Conservation (phyloP, 1,284 basidiomycete genomes). For the Papiliotrema nemorosa region DNA sequence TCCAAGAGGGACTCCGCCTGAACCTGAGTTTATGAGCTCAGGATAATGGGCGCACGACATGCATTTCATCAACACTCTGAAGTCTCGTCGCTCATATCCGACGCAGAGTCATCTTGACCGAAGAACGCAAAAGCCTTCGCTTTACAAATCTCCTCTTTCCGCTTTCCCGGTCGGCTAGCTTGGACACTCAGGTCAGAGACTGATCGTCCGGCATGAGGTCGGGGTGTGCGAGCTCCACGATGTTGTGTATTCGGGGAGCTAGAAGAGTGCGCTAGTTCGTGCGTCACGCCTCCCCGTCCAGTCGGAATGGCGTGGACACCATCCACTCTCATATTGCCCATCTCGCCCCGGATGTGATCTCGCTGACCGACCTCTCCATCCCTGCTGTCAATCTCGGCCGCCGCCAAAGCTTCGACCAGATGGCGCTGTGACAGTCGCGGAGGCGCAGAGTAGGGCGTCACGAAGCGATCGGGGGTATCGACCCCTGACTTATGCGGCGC, state of each 20-base stretch:
- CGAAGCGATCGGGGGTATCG: slow-evolving; percentile 71
- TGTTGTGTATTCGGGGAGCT: background rate
- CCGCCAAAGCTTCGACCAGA: slow-evolving; percentile 33
- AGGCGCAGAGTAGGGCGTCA: slow-evolving; percentile 61
- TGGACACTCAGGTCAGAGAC: background rate
- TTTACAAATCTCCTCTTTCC: slow-evolving; percentile 12
- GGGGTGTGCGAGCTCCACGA: slow-evolving; percentile 2
- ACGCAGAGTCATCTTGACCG: slow-evolving; percentile 72
- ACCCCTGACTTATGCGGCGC: slow-evolving; percentile 51
- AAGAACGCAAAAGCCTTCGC: slow-evolving; percentile 48
- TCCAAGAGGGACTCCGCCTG: too few relatives aligned
- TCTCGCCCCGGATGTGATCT: slow-evolving; percentile 56
- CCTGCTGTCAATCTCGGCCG: slow-evolving; percentile 27
- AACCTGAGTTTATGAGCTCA: too few relatives aligned
- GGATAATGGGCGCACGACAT: too few relatives aligned
- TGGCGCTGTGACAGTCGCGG: slow-evolving; percentile 54
- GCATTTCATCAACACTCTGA: slow-evolving; percentile 14
- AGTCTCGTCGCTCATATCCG: slow-evolving; percentile 37
- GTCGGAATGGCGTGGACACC: slow-evolving; percentile 57
- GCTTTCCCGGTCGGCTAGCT: background rate
- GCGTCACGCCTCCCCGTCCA: slow-evolving; percentile 37
- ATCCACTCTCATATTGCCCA: slow-evolving; percentile 47
- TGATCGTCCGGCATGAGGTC: background rate
- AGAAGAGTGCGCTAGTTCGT: background rate
- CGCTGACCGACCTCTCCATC: slow-evolving; percentile 54